A percentile compares a stretch with the other conserved stretches of the same genome.
Conservation (phyloP, 495 filamentous ascomycete genomes). For the Penicillium subrubescens region DNA sequence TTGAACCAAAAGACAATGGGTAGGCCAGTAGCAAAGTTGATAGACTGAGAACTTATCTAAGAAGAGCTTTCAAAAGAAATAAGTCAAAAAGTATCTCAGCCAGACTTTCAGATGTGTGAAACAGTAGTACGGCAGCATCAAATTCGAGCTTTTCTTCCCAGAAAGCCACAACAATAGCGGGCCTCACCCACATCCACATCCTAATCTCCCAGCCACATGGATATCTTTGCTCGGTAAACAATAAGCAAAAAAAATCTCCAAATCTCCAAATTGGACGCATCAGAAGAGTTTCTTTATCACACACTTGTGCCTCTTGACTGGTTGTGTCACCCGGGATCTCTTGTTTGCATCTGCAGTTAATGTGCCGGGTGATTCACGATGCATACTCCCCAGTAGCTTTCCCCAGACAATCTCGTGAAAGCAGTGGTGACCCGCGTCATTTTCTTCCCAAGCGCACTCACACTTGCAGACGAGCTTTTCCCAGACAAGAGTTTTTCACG, state of each 20-base stretch:
- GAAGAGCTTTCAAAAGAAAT: background rate
- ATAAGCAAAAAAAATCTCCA: background rate
- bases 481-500: background rate
- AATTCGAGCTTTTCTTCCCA: background rate
- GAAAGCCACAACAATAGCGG: background rate
- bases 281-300: background rate
- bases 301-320: background rate
- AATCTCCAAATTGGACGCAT: background rate
- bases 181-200: constrained; percentile 1
- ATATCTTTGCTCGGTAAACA: background rate
- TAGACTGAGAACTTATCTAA: background rate
- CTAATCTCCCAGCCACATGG: constrained; percentile 13
- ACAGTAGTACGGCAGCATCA: background rate
- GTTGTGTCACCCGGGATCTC: background rate
- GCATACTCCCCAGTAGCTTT: constrained; percentile 12
- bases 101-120: background rate
- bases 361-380: constrained; percentile 10
- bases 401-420: constrained; percentile 8
- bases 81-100: background rate
- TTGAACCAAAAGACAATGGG: background rate
- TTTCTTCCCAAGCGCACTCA: background rate
- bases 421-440: constrained; percentile 9
- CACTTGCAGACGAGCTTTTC: constrained; percentile 5
- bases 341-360: background rate
- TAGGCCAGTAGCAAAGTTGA: background rate